Percentiles rank a stretch among this genome's conserved stretches.
Conservation (phyloP, 2,329 filamentous ascomycete species). For the Hymenotorrendiella dingleyae region DNA sequence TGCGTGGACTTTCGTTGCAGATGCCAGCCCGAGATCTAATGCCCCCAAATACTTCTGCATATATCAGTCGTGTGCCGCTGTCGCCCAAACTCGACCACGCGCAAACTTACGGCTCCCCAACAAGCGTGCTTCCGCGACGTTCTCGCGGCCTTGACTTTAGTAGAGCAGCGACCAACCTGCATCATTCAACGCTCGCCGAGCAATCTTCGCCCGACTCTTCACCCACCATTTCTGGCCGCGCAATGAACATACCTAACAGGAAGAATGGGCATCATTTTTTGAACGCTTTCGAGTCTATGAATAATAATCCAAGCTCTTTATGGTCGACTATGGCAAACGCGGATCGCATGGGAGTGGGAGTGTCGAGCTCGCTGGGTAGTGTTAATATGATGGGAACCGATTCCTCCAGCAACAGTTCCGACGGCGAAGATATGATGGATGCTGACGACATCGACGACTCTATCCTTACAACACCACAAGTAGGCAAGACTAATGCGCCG, state of each 20-base stretch:
- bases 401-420: constrained; percentile 66
- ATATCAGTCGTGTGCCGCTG: constrained; percentile 58
- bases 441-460: constrained; percentile 70
- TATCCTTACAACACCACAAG: constrained; percentile 78
- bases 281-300: constrained; percentile 58
- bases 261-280: constrained; percentile 41
- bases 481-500: constrained; percentile 51
- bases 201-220: constrained; percentile 85
- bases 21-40: constrained; percentile 52
- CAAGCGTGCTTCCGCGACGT: constrained; percentile 80
- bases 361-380: constrained; percentile 62
- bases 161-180: constrained; percentile 84
- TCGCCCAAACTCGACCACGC: constrained; percentile 83
- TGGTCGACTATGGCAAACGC: constrained; percentile 67
- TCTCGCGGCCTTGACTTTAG: constrained; percentile 92
- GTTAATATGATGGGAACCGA: constrained; percentile 67
- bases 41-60: constrained; percentile 37
- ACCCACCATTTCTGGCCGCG: constrained; percentile 71
- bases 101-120: constrained; percentile 79
- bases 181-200: constrained; percentile 90
- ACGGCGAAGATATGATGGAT: constrained; percentile 65
- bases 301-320: constrained; percentile 46
- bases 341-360: constrained; percentile 61
- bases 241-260: constrained; percentile 55
- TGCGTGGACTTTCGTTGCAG: constrained; percentile 63